A percentile compares a stretch with the other conserved stretches of the same genome.
Conservation (phyloP, 176 grass and related monocot genomes). For the Avena atlantica region DNA sequence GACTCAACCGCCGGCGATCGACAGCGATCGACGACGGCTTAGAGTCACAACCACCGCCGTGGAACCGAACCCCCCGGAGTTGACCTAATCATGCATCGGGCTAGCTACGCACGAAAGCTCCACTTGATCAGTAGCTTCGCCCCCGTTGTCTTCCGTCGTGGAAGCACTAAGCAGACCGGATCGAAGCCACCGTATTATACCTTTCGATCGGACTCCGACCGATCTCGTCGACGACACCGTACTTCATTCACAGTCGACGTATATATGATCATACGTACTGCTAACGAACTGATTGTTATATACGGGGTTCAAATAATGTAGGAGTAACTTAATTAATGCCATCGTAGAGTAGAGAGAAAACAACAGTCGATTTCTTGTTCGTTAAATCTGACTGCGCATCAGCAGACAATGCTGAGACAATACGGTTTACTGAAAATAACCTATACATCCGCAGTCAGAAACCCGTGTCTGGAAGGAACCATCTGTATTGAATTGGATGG, state of each 20-base stretch:
- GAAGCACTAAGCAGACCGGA: no score
- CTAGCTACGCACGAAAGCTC: slow-evolving; percentile 29
- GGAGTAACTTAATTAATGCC: background rate
- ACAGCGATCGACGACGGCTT: slow-evolving; percentile 55
- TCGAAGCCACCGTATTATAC: background rate
- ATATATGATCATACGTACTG: background rate
- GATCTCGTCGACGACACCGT: background rate
- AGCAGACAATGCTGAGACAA: slow-evolving; percentile 3
- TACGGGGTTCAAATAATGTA: background rate
- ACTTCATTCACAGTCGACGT: background rate
- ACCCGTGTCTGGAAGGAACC: slow-evolving; percentile 60
- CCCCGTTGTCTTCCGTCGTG: no score
- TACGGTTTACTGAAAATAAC: slow-evolving; percentile 45
- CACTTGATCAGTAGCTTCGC: background rate
- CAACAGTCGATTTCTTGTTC: slow-evolving; percentile 32
- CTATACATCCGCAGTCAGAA: slow-evolving; percentile 51
- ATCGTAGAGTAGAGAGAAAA: slow-evolving; percentile 9
- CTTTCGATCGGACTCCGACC: background rate
- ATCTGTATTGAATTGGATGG: slow-evolving; percentile 53
- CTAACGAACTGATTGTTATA: background rate
- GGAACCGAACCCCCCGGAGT: slow-evolving; percentile 47
- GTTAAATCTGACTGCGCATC: slow-evolving; percentile 17
- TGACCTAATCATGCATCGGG: slow-evolving; percentile 47
- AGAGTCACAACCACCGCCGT: slow-evolving; percentile 67
- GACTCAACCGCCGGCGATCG: slow-evolving; percentile 48